phyloP scores from a whole-genome alignment of 2,329 filamentous ascomycete species.

The Trichoderma simmonsii region DNA sequence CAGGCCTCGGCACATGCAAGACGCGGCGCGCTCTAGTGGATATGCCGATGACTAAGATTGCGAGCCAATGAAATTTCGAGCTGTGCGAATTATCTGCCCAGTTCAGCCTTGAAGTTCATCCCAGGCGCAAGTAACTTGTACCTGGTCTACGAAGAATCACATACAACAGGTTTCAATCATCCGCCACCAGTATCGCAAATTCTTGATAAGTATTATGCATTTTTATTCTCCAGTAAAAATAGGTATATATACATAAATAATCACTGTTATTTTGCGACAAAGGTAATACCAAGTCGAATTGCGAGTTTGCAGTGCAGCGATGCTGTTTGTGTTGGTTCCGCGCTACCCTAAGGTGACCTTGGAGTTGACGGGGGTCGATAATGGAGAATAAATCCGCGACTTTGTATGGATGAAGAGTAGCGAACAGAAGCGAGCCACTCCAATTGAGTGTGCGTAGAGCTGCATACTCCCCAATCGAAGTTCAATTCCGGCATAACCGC shows the following conservation, averaged over 20 bases:
- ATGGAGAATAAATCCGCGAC: not conserved
- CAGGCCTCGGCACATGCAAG: slow-evolving; percentile 19
- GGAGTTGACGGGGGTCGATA: not conserved
- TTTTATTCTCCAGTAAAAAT: too few species aligned
- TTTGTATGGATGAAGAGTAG: not conserved
- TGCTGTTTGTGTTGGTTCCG: not conserved
- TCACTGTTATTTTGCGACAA: not conserved
- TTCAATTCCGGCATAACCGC: not conserved
- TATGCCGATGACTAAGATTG: not conserved
- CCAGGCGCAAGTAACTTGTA: not conserved
- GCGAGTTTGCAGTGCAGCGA: not conserved
- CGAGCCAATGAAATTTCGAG: not conserved
- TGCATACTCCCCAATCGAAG: not conserved
- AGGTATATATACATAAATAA: not conserved
- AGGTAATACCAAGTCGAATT: not conserved
- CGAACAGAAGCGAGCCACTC: not conserved
- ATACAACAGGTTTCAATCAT: not conserved
- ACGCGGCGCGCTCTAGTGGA: slow-evolving; percentile 4
- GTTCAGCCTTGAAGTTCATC: not conserved
- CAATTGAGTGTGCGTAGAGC: not conserved
- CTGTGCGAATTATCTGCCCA: not conserved
- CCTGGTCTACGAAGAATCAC: not conserved
- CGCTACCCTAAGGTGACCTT: slow-evolving; percentile 2
- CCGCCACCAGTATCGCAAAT: too few species aligned
- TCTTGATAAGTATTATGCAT: too few species aligned